Evolutionary conservation across 2,329 filamentous ascomycete genomes (phyloP), one percentile per base, ranked within the genome.

Genomic region (Grosmannia huntii): DNA sequence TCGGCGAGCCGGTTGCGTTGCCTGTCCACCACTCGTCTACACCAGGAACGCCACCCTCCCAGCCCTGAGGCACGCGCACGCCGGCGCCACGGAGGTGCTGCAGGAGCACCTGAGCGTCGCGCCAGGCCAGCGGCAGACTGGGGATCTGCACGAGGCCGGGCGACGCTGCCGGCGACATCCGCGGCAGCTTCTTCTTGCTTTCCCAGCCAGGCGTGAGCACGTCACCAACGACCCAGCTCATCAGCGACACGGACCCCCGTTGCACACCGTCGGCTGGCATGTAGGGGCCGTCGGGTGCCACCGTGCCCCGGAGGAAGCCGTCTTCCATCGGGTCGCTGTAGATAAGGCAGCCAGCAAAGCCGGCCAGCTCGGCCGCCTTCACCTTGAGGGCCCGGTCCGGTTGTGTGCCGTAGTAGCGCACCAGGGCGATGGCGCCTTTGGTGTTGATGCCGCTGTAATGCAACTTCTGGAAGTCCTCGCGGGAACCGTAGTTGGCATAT

Each of bases 251-350:
- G 5, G 83, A 81, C 4, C 87, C 91, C 66, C 92, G 80, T 69
- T 94, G 89, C 3, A 96, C 87, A 52, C 85, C 87, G 66, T 94
- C 89, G 1, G 80, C 78, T 0, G 91, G 89, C 81, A 92, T 86
- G 70, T 79, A 95, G 27, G 84, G 82, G 41, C 90, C 91, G 27
- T 87, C 76, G 0, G 92, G 91, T 63, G 85, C 90, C 0, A 82
- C 77, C 0, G 83, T 76, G 4, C 90, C 91, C 63, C 82, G 81
- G 31, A 81, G 70, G 66, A 91, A 94, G 1, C 90, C 90, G 67
- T 95, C 87, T 55, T 96, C 87, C 1, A 80, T 78, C 0, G 92
- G 92, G 68, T 97, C 94, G 56, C 86, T 95, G 74, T 96, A 99
- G 59, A 96, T 88, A 58, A 99, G 81, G 66, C 90, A 95, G 16